phyloP scores from a whole-genome alignment of 169 alveolate genomes.

The Plasmodium reichenowi region DNA sequence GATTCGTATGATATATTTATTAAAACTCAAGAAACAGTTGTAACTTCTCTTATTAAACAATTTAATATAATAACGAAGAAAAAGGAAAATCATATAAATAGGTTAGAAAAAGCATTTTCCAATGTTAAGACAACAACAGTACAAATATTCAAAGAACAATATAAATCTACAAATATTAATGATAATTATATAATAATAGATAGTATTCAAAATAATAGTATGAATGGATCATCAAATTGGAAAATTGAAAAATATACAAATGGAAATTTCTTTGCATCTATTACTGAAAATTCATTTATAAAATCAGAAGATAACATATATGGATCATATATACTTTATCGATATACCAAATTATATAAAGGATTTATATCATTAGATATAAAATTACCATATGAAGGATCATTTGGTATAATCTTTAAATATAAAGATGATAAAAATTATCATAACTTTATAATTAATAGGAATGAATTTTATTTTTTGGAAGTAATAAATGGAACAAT shows the following conservation, averaged over 20 bases:
- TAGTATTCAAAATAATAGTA: constrained; percentile 16
- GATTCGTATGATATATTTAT: constrained; percentile 9
- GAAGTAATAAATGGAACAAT: constrained; percentile 34
- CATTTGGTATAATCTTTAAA: constrained; percentile 50
- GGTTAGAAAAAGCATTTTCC: constrained; percentile 31
- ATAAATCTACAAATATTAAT: constrained; percentile 45
- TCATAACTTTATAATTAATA: constrained; percentile 49
- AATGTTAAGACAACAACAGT: constrained; percentile 42
- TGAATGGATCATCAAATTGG: constrained; percentile 63
- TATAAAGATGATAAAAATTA: constrained; percentile 62
- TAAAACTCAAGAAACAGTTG: constrained; percentile 11
- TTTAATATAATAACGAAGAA: constrained; percentile 42
- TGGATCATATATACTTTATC: constrained; percentile 61
- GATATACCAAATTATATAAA: constrained; percentile 53
- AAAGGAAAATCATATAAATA: constrained; percentile 41
- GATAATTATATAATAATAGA: constrained; percentile 61
- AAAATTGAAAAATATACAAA: constrained; percentile 50
- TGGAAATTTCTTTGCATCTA: constrained; percentile 61
- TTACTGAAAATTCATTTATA: constrained; percentile 37
- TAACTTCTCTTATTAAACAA: constrained; percentile 30
- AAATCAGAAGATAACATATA: constrained; percentile 37
- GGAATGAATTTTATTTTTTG: constrained; percentile 54
- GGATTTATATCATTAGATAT: constrained; percentile 67
- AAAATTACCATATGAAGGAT: constrained; percentile 68
- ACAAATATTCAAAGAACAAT: constrained; percentile 41